Evolutionary conservation across 768 basidiomycete genomes (phyloP), one percentile per base, ranked within the genome.

Genomic region (Epithele typhae): DNA sequence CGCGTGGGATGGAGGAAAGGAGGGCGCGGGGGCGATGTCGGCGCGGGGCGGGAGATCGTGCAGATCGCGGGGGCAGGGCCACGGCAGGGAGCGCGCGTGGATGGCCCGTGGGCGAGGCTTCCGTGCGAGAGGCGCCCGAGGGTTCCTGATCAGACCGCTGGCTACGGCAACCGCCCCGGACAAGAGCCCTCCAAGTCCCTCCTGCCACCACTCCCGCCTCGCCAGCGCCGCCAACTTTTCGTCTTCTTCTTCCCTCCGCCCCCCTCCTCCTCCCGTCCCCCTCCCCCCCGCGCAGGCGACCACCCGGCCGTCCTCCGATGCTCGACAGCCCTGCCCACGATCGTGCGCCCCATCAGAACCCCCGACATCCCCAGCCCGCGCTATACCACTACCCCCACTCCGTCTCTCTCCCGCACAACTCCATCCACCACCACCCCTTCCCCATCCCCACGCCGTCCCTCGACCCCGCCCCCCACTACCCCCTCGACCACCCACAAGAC

Each of bases 241-340:
- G 27, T 25, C 37, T 32, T 39, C 33, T 11, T 42, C 39, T 24
- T 9, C 36, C 25, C 30, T 36, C 37, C 34, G 25, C 19, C 24
- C 25, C 37, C 49, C 32, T 50, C 36, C 43, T 39, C 30, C 25
- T 48, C 37, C 54, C 19, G 35, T 46, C 37, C 53, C 49, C 37
- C 18, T 41, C 39, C 45, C 27, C 40, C 44, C 40, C 49, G 32
- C 10, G 38, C 34, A 25, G 23, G 18, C 25, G 46, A 27, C 14
- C 38, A 17, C 39, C 38, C 40, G 38, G 35, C 62, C 55, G 52
- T 51, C 53, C 62, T 59, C 47, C 48, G 46, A 48, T 43, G 37
- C 49, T 36, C 58, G 56, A 62, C 56, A 59, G 53, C 56, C 56
- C 48, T 25, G 56, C 55, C 56, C 63, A 67, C 67, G 64, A 64